Evolutionary conservation across 2,329 filamentous ascomycete species (phyloP).

Genomic region (Chrysosporium queenslandicum): DNA sequence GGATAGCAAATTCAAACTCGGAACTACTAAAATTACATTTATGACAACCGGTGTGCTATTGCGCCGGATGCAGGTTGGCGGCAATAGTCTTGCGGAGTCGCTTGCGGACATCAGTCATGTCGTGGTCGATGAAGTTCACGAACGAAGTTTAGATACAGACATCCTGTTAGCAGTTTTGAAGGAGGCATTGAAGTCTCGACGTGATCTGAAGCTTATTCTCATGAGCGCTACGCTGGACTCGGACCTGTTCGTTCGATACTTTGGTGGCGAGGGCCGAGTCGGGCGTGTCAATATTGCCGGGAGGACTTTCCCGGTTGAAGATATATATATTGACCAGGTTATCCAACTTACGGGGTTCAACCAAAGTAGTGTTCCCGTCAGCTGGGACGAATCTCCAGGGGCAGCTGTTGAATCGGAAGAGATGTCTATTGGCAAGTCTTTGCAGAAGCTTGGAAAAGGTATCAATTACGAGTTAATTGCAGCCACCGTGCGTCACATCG

Average conservation of each 20-base stretch:
- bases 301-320: conserved; percentile 78
- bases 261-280: conserved; percentile 59
- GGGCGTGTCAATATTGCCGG: conserved; percentile 79
- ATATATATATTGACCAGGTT: conserved; percentile 83
- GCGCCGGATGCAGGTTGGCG: conserved; percentile 77
- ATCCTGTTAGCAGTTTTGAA: conserved; percentile 81
- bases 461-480: conserved; percentile 88
- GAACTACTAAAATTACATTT: conserved; percentile 80
- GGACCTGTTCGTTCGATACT: conserved; percentile 73
- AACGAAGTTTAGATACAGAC: conserved; percentile 87
- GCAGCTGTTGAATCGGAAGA: conserved; percentile 33
- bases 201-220: conserved; percentile 77
- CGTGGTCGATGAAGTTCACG: conserved; percentile 93
- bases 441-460: conserved; percentile 63
- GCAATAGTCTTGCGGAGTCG: conserved; percentile 69
- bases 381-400: conserved; percentile 26
- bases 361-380: conserved; percentile 26
- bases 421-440: conserved; percentile 53
- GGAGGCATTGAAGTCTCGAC: conserved; percentile 63
- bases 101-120: conserved; percentile 87
- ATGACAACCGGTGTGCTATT: conserved; percentile 92
- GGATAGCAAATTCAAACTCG: conserved; percentile 63
- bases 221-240: conserved; percentile 97
- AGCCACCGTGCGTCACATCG: conserved; percentile 70
- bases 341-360: conserved; percentile 67